Evolutionary conservation across 2,329 filamentous ascomycete species (phyloP), one percentile per base, ranked within the genome.

Genomic region (Thielaviopsis musarum): DNA sequence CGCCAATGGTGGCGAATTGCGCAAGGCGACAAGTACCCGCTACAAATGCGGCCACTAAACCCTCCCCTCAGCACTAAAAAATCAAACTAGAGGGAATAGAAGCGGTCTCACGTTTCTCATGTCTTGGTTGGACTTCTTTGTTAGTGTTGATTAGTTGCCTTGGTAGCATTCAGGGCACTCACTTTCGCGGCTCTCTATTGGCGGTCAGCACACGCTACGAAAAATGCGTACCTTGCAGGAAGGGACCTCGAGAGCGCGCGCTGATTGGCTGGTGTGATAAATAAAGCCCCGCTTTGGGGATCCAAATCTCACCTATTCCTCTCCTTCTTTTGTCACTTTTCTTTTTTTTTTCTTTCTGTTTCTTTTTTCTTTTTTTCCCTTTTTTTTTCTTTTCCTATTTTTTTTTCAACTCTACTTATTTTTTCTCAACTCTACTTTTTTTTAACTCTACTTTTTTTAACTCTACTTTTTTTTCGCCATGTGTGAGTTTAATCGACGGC

Each of bases 221-320:
- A 19, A 9, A 41, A 41, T 22, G 30, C n/a, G 55, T 61, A 61
- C 59, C 55, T 61, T 58, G 51, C 59, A 61, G 59, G 38, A 56
- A 57, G 48, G 55, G 34, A 54, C 30, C 15, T 21, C 17, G 13
- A 54, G 5, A 5, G 12, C 12, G 3, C n/a, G 2, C n/a, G 22
- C 22, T 54, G 48, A 60, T 60, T 60, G 59, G 48, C 54, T 51
- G n/a, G 21, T 7, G 21, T 10, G 22, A 7, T 5, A n/a, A 17
- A 24, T 21, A 22, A 17, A 21, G 22, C 30, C 34, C 52, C 55
- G 48, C 51, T 45, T 34, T 48, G 22, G 54, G 49, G 45, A 53
- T 56, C 58, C 54, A 54, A 54, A 54, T 60, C 51, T 60, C 52
- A 60, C 38, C 5, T 10, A 12, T 10, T 34, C 15, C 24, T 30